Base-by-base conservation (phyloP, 176 grass and related monocot genomes). In the Themeda triandra region DNA sequence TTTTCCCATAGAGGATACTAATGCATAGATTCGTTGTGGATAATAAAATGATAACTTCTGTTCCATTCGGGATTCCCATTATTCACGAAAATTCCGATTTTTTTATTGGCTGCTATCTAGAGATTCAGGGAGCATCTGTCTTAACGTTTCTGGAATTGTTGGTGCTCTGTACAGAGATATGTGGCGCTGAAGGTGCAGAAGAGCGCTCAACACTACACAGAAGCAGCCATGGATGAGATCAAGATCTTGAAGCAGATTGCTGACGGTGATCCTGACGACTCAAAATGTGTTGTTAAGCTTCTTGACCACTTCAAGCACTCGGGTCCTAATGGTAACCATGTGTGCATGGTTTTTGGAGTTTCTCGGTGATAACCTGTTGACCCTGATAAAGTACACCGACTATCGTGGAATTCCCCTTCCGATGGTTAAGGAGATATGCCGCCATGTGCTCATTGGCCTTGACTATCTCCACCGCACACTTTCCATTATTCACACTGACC, bases 281-380 rank as follows among this genome's bases (percentile, higher is more conserved):
- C 78, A 32, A 85, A 82, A 24, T 99, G 97, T 69, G 97, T 99
- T 8, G 97, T 99, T 12, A 99, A 99, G 85, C 94, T 99, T 76
- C 91, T 99, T 13, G 97, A 99, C 54, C 91, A 99, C 84, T 99
- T 99, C 90, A 96, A 99, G 88, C 97, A 99, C 76, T 94, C 90
- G 0, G 97, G 97, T 12, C 97, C 97, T 12, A 96, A 99, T 11
- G 97, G 97, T 8, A 87, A 75, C 88, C 97, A 99, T 83, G 93
- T 99, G 14, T 99, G 97, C 90, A 99, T 99, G 97, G 97, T 99
- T 17, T 99, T 99, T 84, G 97, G n/a, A 99, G 88, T 99, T 99
- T 87, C 92, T 99, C 31, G 97, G 97, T 35, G 93, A 99, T 82
- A 99, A 99, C 68, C 87, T 99, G 59, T 76, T 99, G 71, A 96